Conservation (phyloP, 192 early-diverging fungal species). For the Oehlia diaphana region DNA sequence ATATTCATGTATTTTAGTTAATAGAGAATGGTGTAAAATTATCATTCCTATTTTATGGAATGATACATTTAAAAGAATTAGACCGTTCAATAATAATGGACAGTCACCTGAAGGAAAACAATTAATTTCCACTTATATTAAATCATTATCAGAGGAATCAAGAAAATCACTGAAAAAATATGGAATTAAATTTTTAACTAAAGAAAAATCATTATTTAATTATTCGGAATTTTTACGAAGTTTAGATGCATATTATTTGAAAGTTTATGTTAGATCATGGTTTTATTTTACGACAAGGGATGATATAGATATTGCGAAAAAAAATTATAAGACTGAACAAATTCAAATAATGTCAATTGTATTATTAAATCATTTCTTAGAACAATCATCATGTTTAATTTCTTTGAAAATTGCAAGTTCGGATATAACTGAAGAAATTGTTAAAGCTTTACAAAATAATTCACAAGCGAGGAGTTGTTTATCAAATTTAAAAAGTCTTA, state of each 20-base stretch:
- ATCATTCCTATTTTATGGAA: not conserved
- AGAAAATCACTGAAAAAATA: not conserved
- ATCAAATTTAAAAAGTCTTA: not conserved
- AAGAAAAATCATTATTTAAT: not conserved
- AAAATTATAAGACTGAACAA: not conserved
- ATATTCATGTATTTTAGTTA: constrained; percentile 8
- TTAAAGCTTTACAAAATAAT: not conserved
- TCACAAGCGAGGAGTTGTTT: not conserved
- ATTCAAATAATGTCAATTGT: not conserved
- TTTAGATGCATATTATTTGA: not conserved
- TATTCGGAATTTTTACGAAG: not conserved
- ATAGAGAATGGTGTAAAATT: not conserved
- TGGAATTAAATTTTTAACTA: not conserved
- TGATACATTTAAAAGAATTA: not conserved
- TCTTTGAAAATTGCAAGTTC: not conserved
- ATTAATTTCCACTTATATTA: not conserved
- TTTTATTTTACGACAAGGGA: not conserved
- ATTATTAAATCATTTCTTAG: not conserved
- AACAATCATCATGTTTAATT: not conserved
- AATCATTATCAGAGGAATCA: not conserved
- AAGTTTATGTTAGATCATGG: not conserved
- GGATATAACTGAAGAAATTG: not conserved
- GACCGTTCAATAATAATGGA: not conserved
- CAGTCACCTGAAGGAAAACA: not conserved
- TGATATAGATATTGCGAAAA: not conserved